phyloP scores from a whole-genome alignment of 768 basidiomycete genomes.

The Boletus pseudo-olivaceus region DNA sequence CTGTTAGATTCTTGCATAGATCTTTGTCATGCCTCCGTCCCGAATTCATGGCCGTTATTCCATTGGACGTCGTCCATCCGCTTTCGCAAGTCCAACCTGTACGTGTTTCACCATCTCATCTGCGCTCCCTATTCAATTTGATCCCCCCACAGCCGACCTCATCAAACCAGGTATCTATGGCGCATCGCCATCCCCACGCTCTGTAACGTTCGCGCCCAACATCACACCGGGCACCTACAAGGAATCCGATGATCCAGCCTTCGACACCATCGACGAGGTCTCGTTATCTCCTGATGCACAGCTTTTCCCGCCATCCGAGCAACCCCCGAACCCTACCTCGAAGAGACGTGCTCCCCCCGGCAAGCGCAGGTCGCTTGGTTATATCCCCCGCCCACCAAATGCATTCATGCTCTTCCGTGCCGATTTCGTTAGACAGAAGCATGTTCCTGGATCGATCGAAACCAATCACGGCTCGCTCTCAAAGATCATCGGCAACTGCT shows the following conservation, averaged over 20 bases:
- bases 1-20: constrained; percentile 24
- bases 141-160: constrained; percentile 26
- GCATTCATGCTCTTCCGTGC: constrained; percentile 37
- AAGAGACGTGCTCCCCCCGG: constrained; percentile 54
- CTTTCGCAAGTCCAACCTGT: constrained; percentile 31
- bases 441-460: constrained; percentile 50
- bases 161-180: constrained; percentile 57
- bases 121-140: not conserved
- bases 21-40: constrained; percentile 14
- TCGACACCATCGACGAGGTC: constrained; percentile 27
- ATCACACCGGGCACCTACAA: constrained; percentile 53
- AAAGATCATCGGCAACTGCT: constrained; percentile 52
- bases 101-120: not conserved
- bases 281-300: constrained; percentile 33
- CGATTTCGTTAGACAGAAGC: constrained; percentile 40
- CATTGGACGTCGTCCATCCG: constrained; percentile 39
- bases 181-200: constrained; percentile 38
- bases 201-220: constrained; percentile 62
- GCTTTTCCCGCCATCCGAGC: constrained; percentile 54
- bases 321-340: constrained; percentile 36
- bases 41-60: constrained; percentile 27
- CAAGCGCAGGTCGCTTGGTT: constrained; percentile 58
- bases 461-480: constrained; percentile 48
- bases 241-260: constrained; percentile 30
- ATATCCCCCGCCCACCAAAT: constrained; percentile 29